Percentiles rank a stretch among this genome's conserved stretches.
These are phyloP conservation scores for Scheffersomyces spartinae DNA, from an alignment of 805 yeast species.

Conservation along the genomic window DNA sequence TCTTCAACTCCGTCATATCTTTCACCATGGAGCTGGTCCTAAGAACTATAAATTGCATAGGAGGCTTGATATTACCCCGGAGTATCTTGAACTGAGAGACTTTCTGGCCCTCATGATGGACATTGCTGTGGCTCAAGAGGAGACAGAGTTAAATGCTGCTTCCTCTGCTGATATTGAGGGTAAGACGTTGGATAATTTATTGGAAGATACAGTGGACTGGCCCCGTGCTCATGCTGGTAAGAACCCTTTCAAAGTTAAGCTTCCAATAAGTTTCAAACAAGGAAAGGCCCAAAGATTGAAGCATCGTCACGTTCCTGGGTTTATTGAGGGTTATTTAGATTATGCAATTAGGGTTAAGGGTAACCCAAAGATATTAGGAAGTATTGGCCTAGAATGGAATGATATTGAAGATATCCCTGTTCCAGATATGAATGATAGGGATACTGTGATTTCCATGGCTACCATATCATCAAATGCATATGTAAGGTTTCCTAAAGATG, in stretches of 20 bases:
- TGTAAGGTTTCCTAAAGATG: constrained; percentile 56
- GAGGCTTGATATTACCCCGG: constrained; percentile 26
- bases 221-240: constrained; percentile 16
- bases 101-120: no score
- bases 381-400: constrained; percentile 52
- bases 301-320: constrained; percentile 40
- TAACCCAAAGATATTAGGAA: constrained; percentile 20
- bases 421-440: constrained; percentile 69
- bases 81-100: no score
- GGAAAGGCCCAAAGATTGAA: constrained; percentile 15
- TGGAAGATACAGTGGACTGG: constrained; percentile 22
- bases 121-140: no score
- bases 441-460: constrained; percentile 67
- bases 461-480: constrained; percentile 87
- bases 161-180: no score
- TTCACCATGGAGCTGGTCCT: constrained; percentile 31
- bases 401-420: constrained; percentile 37
- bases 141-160: no score
- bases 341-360: constrained; percentile 38
- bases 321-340: constrained; percentile 53
- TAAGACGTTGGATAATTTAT: no score
- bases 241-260: constrained; percentile 22
- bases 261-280: constrained; percentile 12
- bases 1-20: constrained; percentile 28
- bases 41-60: constrained; percentile 18